Base-by-base conservation (phyloP, 2,329 filamentous ascomycete genomes). In the Curvularia verruculosa region DNA sequence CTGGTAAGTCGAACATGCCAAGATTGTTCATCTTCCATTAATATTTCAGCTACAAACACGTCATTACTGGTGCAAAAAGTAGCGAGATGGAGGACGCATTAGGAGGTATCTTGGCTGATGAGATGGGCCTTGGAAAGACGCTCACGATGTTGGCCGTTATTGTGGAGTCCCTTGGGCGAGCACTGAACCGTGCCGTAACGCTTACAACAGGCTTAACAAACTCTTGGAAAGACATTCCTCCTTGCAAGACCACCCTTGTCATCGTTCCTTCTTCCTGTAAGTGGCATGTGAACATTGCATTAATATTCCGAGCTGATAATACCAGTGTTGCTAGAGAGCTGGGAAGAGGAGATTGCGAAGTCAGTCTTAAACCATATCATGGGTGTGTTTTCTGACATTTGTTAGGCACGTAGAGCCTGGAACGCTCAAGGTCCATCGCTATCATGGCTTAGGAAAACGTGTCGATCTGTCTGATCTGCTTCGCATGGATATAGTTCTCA, bases 41-140 rank as follows among this genome's bases (percentile, higher is more conserved):
- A 51, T 26, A 26, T 10, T 39, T 8, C 43, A 61, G 58, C 36
- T 61, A 52, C 21, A 37, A 63, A 40, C 55, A 97, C 67, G 85
- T 96, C 52, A 91, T 97, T 64, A 96, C 90, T 13, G 88, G 88
- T 2, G 21, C 52, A 4, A 65, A 66, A 28, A 56, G 49, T 26
- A 54, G 47, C 26, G 58, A 65, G 21, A 51, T 65, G 19, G 65
- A 72, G 3, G 59, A 54, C 24, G 19, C 13, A 18, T n/a, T 24
- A n/a, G 80, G 74, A 36, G 83, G 82, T 0, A 82, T 87, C n/a
- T 63, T 87, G 1, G 84, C 84, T 0, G 84, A 87, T 63, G 84
- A 86, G 56, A 87, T 86, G 84, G 85, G 85, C 0, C 79, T 86
- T 75, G 85, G 85, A 0, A 87, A 87, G 62, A 81, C 84, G 0